A percentile compares a stretch with the other conserved stretches of the same genome.
These are phyloP conservation scores for Xerocomus brunneocitrinus DNA, from an alignment of 768 basidiomycete species.

Conservation along the genomic window DNA sequence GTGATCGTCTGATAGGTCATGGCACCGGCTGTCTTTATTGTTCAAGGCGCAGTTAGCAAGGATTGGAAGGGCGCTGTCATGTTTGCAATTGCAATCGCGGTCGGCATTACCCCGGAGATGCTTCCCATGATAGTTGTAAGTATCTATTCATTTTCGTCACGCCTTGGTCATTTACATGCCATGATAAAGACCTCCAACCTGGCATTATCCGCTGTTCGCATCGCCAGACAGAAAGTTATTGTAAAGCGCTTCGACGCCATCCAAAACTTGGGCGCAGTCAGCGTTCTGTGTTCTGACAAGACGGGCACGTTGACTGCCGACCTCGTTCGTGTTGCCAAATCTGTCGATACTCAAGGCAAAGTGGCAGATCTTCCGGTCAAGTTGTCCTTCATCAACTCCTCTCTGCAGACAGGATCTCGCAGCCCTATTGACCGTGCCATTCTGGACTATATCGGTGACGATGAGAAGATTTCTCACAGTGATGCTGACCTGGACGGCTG, in stretches of 20 bases:
- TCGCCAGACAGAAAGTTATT: slow-evolving; percentile 56
- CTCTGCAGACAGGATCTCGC: slow-evolving; percentile 32
- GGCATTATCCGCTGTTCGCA: slow-evolving; percentile 51
- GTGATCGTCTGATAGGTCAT: slow-evolving; percentile 17
- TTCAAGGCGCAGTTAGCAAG: slow-evolving; percentile 31
- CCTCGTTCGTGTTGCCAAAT: slow-evolving; percentile 35
- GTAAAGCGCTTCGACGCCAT: slow-evolving; percentile 61
- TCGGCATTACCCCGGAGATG: slow-evolving; percentile 32
- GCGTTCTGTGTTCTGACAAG: slow-evolving; percentile 56
- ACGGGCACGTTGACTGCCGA: slow-evolving; percentile 54
- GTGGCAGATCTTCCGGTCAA: slow-evolving; percentile 22
- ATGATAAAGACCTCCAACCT: slow-evolving; percentile 55
- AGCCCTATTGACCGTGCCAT: slow-evolving; percentile 35
- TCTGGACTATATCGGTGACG: slow-evolving; percentile 22
- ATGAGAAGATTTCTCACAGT: slow-evolving; percentile 7
- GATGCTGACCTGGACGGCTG: slow-evolving; percentile 16
- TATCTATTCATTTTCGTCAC: background rate
- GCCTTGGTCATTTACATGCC: slow-evolving; percentile 13
- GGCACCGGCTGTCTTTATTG: slow-evolving; percentile 28
- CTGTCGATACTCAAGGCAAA: slow-evolving; percentile 19
- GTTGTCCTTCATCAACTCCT: slow-evolving; percentile 31
- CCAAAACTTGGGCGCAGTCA: slow-evolving; percentile 56
- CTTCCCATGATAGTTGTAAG: slow-evolving; percentile 33
- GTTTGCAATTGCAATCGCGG: slow-evolving; percentile 30
- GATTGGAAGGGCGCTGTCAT: slow-evolving; percentile 29